phyloP scores from a whole-genome alignment of 208 protist species.

The Plasmodiophora brassicae region DNA sequence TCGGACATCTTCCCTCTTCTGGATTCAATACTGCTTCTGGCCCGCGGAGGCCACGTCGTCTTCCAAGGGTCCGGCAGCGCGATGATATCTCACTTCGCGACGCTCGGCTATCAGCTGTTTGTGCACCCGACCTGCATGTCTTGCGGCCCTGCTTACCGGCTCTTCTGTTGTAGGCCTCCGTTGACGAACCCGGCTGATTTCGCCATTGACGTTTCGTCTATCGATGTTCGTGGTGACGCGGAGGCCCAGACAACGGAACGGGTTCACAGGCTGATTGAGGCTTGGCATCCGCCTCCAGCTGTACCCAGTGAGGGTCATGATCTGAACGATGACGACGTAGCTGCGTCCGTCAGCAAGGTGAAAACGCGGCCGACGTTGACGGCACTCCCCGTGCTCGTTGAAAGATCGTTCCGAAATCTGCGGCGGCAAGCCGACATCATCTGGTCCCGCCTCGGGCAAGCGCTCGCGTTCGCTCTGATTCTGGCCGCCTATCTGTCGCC shows the following conservation, averaged over 20 bases:
- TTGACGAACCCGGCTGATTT: slow-evolving; percentile 26
- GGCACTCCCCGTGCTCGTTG: neutral
- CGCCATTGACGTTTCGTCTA: neutral
- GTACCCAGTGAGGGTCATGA: neutral
- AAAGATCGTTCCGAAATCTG: neutral
- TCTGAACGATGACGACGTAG: neutral
- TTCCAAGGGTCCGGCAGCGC: neutral
- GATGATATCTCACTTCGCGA: neutral
- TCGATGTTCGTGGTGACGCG: neutral
- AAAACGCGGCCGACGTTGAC: neutral
- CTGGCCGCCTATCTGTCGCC: neutral
- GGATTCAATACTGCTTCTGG: slow-evolving; percentile 35
- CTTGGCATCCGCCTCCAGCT: neutral
- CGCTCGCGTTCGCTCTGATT: neutral
- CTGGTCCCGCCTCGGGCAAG: neutral
- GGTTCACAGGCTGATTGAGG: neutral
- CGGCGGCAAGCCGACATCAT: neutral
- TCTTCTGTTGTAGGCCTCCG: too few relatives aligned
- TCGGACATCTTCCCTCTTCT: slow-evolving; percentile 35
- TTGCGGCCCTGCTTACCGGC: too few relatives aligned
- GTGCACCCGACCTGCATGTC: too few relatives aligned
- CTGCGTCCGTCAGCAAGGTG: neutral
- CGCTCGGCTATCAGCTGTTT: neutral
- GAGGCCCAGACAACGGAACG: neutral
- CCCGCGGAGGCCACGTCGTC: slow-evolving; percentile 22